Percentiles rank a stretch among this genome's conserved stretches.
These are phyloP conservation scores for Craspedostauros australis DNA, from an alignment of 108 stramenopile genomes.

Conservation along the genomic window DNA sequence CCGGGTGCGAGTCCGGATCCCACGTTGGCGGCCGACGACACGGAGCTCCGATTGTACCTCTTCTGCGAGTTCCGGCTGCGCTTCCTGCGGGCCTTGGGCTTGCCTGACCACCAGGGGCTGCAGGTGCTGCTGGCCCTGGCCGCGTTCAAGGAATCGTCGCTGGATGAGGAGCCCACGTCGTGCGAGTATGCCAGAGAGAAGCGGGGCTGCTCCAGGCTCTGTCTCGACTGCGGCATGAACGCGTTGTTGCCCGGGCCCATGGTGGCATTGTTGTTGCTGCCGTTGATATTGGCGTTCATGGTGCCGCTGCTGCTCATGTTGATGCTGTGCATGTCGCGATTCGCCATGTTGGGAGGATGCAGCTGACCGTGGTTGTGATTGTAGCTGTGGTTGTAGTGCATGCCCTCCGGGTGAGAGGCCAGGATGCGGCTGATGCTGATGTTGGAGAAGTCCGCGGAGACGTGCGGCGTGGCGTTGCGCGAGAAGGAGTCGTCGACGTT, in stretches of 20 bases:
- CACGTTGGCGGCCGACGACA: background rate
- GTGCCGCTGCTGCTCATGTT: too few species aligned
- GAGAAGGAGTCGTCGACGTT: too few species aligned
- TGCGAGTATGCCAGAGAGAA: conserved; percentile 17
- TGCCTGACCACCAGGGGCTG: conserved; percentile 3
- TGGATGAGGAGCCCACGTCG: conserved; percentile 12
- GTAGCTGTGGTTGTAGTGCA: background rate
- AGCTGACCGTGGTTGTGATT: background rate
- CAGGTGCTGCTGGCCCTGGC: conserved; percentile 6
- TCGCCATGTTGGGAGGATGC: too few species aligned
- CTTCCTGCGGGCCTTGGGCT: background rate
- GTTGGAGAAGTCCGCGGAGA: too few species aligned
- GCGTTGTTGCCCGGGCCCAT: too few species aligned
- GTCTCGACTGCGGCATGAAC: too few species aligned
- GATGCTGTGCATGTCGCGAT: too few species aligned
- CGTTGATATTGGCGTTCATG: too few species aligned
- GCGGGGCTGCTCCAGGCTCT: too few species aligned
- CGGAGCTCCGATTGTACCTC: background rate
- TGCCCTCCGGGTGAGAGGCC: background rate
- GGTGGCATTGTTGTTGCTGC: too few species aligned
- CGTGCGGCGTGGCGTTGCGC: too few species aligned
- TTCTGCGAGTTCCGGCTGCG: background rate
- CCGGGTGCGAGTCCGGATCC: background rate
- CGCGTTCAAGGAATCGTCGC: conserved; percentile 9
- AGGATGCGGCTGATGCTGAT: background rate